Base-by-base conservation (phyloP, 2,329 filamentous ascomycete species). In the Fusarium oligoseptatum region DNA sequence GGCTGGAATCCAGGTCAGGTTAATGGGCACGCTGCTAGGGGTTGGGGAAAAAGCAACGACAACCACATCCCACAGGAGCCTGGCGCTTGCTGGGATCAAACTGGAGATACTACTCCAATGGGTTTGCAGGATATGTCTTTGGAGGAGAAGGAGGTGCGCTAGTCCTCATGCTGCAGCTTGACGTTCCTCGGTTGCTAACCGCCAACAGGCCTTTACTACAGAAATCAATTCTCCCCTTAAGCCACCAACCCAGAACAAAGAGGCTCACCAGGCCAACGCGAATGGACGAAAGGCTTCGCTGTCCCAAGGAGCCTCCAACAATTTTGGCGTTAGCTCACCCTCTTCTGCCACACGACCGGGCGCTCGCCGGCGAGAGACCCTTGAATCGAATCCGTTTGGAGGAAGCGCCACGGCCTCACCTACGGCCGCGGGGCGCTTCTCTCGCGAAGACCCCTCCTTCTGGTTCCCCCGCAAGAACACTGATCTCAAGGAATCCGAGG, bases 151-250 rank as follows among this genome's bases (percentile, higher is more conserved):
- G 88, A 89, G 83, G 89, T 91, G 79, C 80, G 86, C 82, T 60
- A n/a, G 50, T 66, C 65, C 45, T 68, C 67, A 63, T 39, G 61
- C 58, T 39, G n/a, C 29, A 17, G 29, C 24, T 37, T 48, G 12
- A 29, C 15, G 22, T 60, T 61, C 11, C 11, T 41, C 29, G 36
- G 39, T 67, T 60, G 71, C 79, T 81, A 67, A 82, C 75, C 39
- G 36, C 24, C 65, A 48, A 50, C 82, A 98, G 93, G 86, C 93
- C 73, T 98, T 98, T 83, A 85, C 91, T 60, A 90, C 90, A 60
- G 97, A 97, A 74, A 95, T 99, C 81, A 99, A 98, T 83, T 98
- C 97, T 39, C 93, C 95, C 37, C 87, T 98, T 76, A 98, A 98
- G 84, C 93, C 94, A 10, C 94, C 94, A 22, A 90, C 91, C 36